Base-by-base conservation (phyloP, 129 eudicot species). In the Escallonia rubra region DNA sequence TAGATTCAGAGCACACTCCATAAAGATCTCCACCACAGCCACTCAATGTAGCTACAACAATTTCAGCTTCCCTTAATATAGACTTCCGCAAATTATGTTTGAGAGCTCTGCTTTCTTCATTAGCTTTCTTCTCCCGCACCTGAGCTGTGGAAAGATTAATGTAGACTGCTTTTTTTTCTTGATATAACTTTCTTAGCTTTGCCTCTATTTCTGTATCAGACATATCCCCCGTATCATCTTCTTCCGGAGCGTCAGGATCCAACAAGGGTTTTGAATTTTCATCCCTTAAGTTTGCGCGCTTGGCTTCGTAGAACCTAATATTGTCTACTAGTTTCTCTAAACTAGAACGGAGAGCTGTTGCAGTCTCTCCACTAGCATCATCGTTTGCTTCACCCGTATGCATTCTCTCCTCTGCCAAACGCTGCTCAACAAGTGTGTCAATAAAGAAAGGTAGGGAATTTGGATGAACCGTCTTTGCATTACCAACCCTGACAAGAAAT, bases 1-100 rank as follows among this genome's bases (percentile, higher is more conserved):
- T 55, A 13, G 93, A 76, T 72, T 87, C 96, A 64, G 90, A 73
- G 78, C 99, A 94, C 47, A 85, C 96, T 57, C 84, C 77, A 75
- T 89, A 85, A 3, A 94, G 76, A 84, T 87, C 99, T 67, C 99
- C 99, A 74, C 99, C 97, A 75, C 88, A 94, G 47, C 99, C 99
- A 81, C 99, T 94, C 67, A 94, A 79, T 63, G 96, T 94, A 6
- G 99, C 78, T 70, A 85, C 90, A 67, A 94, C 97, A 84, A 90
- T 76, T 81, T 94, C 90, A 64, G 99, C 99, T 75, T 94, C 99
- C 78, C 72, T 87, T 71, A 94, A 54, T 65, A 90, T 90, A 67
- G 90, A 64, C 62, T 77, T 89, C 23, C 99, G 81, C 63, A 84
- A 63, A 72, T 87, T 94, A 72, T 74, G 86, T 68, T 77, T 86